Percentiles rank a stretch among this genome's conserved stretches.
Evolutionary conservation across 768 basidiomycete genomes (phyloP).

Genomic region (Baorangia bicolor): DNA sequence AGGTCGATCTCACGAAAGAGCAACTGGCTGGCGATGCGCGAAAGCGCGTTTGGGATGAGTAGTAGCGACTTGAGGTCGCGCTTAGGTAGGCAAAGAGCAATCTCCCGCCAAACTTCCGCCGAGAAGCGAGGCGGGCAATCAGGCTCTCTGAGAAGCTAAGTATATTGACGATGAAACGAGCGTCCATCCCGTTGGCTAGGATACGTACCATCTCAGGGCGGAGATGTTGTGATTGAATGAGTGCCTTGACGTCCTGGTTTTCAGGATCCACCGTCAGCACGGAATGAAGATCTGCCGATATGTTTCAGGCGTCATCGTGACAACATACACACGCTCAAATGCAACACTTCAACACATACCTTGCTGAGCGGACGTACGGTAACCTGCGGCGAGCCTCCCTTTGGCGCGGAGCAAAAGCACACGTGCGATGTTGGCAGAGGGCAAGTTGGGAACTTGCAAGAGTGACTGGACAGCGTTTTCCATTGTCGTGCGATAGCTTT

Average conservation of each 20-base stretch:
- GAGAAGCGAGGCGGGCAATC: constrained; percentile 55
- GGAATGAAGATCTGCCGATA: constrained; percentile 57
- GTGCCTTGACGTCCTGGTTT: constrained; percentile 63
- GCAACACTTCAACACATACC: constrained; percentile 36
- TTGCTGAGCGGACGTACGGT: constrained; percentile 62
- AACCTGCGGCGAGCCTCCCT: constrained; percentile 59
- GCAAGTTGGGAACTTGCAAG: constrained; percentile 54
- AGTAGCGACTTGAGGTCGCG: constrained; percentile 65
- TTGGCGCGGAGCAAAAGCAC: constrained; percentile 68
- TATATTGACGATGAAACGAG: constrained; percentile 4
- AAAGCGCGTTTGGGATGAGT: constrained; percentile 63
- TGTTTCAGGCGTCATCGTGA: constrained; percentile 4
- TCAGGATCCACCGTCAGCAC: constrained; percentile 63
- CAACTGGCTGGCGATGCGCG: constrained; percentile 65
- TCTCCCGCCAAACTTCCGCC: constrained; percentile 70
- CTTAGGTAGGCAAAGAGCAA: constrained; percentile 59
- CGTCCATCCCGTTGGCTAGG: not conserved
- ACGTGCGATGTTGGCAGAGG: constrained; percentile 51
- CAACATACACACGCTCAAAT: not conserved
- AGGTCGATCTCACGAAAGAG: constrained; percentile 65
- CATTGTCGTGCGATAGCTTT: constrained; percentile 55
- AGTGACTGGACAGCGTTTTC: constrained; percentile 77
- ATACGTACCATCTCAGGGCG: constrained; percentile 55
- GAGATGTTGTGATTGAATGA: constrained; percentile 52
- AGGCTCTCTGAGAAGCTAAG: constrained; percentile 38